Percentiles rank a stretch among this genome's conserved stretches.
phyloP scores from a whole-genome alignment of 1,139 yeast species.

The Diutina rugosa region DNA sequence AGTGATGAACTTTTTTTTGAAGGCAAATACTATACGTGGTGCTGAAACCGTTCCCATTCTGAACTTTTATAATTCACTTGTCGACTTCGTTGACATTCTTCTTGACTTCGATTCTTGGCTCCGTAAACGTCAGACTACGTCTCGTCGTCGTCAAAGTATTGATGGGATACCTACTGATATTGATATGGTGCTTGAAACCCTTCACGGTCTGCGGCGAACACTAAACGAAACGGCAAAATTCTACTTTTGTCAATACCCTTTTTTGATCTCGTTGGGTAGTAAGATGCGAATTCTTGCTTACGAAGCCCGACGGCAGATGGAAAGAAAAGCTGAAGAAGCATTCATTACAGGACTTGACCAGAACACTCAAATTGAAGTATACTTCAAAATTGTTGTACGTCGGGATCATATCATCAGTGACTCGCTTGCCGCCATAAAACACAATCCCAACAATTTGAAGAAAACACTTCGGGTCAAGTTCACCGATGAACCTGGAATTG shows the following conservation, averaged over 20 bases:
- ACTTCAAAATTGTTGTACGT: conserved; percentile 55
- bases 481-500: conserved; percentile 80
- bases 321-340: conserved; percentile 80
- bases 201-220: conserved; percentile 3
- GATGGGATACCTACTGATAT: conserved; percentile 24
- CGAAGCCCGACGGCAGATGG: conserved; percentile 78
- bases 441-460: conserved; percentile 49
- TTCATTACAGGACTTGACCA: conserved; percentile 63
- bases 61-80: conserved; percentile 65
- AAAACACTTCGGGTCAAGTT: conserved; percentile 72
- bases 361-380: conserved; percentile 48
- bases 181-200: conserved; percentile 14
- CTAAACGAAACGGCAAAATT: conserved; percentile 13
- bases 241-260: conserved; percentile 76
- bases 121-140: conserved; percentile 12
- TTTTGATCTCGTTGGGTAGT: conserved; percentile 66
- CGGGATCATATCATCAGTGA: conserved; percentile 60
- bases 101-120: conserved; percentile 86
- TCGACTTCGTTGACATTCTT: conserved; percentile 65
- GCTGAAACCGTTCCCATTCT: conserved; percentile 29
- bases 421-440: conserved; percentile 53
- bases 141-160: not conserved
- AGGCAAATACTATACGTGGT: conserved; percentile 33
- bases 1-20: conserved; percentile 40
- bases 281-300: conserved; percentile 72